Percentiles rank a stretch among this genome's conserved stretches.
phyloP scores from a whole-genome alignment of 768 basidiomycete genomes.

The Mycena polygramma region DNA sequence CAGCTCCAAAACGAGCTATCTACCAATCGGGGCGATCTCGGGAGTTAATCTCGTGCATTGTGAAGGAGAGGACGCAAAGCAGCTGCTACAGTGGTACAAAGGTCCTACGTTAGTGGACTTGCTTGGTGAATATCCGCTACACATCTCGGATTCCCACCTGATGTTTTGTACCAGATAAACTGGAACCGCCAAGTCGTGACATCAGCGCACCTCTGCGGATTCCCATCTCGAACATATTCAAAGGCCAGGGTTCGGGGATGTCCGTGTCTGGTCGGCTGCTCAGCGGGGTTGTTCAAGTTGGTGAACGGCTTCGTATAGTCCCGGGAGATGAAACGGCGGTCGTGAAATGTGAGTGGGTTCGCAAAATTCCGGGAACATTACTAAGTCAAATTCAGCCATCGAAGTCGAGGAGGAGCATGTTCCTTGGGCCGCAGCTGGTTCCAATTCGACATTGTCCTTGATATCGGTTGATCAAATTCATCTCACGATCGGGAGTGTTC shows the following conservation, averaged over 20 bases:
- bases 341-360: conserved; percentile 69
- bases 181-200: conserved; percentile 86
- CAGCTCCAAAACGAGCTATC: conserved; percentile 81
- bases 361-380: not conserved
- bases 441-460: conserved; percentile 89
- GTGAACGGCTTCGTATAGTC: conserved; percentile 86
- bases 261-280: conserved; percentile 88
- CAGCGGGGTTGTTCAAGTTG: conserved; percentile 92
- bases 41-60: conserved; percentile 84
- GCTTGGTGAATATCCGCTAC: conserved; percentile 67
- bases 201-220: conserved; percentile 84
- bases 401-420: conserved; percentile 83
- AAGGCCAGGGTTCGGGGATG: conserved; percentile 82
- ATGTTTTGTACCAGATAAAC: conserved; percentile 64
- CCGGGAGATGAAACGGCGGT: conserved; percentile 93
- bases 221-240: conserved; percentile 96
- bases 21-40: conserved; percentile 91
- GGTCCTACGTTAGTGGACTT: conserved; percentile 89
- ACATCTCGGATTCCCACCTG: conserved; percentile 8
- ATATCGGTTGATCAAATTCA: conserved; percentile 88
- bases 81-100: conserved; percentile 80
- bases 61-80: conserved; percentile 59
- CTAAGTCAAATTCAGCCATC: conserved; percentile 70
- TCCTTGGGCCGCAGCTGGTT: conserved; percentile 92
- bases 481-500: conserved; percentile 88